Evolutionary conservation across 345 rosid genomes (phyloP), one percentile per base, ranked within the genome.

Genomic region (Carallia pectinifolia): DNA sequence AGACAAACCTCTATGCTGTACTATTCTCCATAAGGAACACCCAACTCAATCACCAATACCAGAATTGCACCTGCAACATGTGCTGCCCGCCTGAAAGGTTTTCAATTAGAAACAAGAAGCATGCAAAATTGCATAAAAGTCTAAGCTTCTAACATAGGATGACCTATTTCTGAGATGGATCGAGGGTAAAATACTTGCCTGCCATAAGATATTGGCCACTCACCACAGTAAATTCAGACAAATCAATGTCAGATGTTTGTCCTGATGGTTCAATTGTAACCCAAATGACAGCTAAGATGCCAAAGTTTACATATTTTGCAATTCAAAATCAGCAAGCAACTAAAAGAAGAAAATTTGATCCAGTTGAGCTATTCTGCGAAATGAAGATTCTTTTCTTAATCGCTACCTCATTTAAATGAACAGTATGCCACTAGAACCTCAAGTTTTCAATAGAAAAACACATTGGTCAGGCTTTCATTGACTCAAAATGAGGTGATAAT

Each of bases 241-340:
- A 82, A 76, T 95, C 98, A 98, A 95, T 95, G 85, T 95, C 99
- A 88, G 92, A 95, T 50, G 99, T 95, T 98, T 23, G 99, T 64
- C 89, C 66, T 98, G 98, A 65, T 95, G 90, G 85, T 97, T 95
- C 66, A 95, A 77, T 78, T 95, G 98, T 64, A 98, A 92, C 33
- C 99, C 99, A 89, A 86, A 95, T n/a, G 99, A 95, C 58, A 95
- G 98, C 99, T 95, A 78, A 74, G 69, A 34, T 33, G 54, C 76
- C 70, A 72, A 71, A 53, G 19, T 17, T 15, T 2, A 13, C 7
- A 53, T 2, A 53, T 5, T 53, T 53, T 17, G 6, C 17, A 53
- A 19, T 53, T 33, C 34, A 33, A 33, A 33, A 4, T 33, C 4
- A 33, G 34, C 4, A 4, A 33, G 34, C 34, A 33, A 33, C 34